These are phyloP conservation scores for Bacterosira constricta DNA, from an alignment of 108 stramenopile genomes.

Conservation along the genomic window DNA sequence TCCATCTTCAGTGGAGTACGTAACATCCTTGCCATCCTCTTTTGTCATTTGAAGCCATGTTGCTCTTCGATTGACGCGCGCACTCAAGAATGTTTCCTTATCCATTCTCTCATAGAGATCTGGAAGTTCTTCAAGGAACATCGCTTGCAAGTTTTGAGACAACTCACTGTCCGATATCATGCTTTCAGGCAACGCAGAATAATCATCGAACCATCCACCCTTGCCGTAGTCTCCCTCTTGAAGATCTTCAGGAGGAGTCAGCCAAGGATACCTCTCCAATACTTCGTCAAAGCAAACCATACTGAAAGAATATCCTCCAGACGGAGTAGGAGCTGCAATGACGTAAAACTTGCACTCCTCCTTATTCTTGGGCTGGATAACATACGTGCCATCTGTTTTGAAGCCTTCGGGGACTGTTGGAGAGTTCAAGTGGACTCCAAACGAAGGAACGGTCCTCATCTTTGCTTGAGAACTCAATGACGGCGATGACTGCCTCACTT, in stretches of 20 bases:
- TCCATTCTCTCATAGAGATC: conserved; percentile 7
- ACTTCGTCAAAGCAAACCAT: conserved; percentile 31
- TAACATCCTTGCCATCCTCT: background rate
- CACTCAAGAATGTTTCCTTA: conserved; percentile 12
- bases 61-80: conserved; percentile 33
- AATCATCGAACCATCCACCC: conserved; percentile 36
- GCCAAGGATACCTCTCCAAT: conserved; percentile 25
- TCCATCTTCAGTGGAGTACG: conserved; percentile 33
- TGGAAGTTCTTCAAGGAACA: conserved; percentile 31
- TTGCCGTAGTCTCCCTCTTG: conserved; percentile 14
- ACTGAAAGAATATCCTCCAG: conserved; percentile 17
- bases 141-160: conserved; percentile 3
- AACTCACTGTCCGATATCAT: background rate
- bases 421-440: conserved; percentile 19
- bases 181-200: conserved; percentile 22
- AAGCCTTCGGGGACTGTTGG: background rate
- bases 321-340: conserved; percentile 18
- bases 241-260: conserved; percentile 22
- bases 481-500: conserved; percentile 10
- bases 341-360: conserved; percentile 34
- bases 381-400: conserved; percentile 16
- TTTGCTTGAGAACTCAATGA: background rate
- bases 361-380: conserved; percentile 1
- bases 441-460: conserved; percentile 9
- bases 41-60: conserved; percentile 30